Evolutionary conservation across 768 basidiomycete species (phyloP).

Genomic region (Kwoniella sp.): DNA sequence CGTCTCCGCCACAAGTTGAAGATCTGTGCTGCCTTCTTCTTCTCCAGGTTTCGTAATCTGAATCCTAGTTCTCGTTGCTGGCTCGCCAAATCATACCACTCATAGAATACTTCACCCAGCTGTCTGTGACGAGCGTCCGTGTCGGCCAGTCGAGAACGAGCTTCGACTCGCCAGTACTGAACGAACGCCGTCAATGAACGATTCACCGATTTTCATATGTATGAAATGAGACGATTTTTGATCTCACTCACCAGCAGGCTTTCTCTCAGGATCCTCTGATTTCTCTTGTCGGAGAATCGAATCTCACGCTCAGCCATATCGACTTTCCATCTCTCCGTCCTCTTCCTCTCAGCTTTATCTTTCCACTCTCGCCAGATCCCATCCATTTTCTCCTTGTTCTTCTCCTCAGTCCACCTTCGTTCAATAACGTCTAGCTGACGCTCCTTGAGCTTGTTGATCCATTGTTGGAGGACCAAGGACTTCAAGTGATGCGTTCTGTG

Average conservation of each 20-base stretch:
- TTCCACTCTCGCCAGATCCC: constrained; percentile 32
- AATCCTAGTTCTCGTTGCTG: background rate
- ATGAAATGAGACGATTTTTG: too few relatives aligned
- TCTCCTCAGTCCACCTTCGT: background rate
- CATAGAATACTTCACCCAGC: background rate
- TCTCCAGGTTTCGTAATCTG: background rate
- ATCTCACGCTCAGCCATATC: constrained; percentile 36
- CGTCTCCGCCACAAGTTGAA: constrained; percentile 22
- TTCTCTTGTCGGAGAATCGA: constrained; percentile 14
- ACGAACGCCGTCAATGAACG: background rate
- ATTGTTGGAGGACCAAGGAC: constrained; percentile 14
- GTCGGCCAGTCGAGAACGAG: constrained; percentile 3
- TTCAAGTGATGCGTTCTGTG: constrained; percentile 30
- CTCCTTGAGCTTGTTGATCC: constrained; percentile 27
- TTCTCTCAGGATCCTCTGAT: background rate
- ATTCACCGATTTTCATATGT: too few relatives aligned
- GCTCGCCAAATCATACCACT: constrained; percentile 9
- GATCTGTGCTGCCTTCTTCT: background rate
- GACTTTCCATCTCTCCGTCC: constrained; percentile 34
- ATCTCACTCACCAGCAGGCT: constrained; percentile 28
- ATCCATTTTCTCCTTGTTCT: background rate
- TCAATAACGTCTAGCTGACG: constrained; percentile 15
- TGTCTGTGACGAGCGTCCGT: background rate
- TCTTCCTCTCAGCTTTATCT: background rate
- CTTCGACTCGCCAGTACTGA: constrained; percentile 24